phyloP scores from a whole-genome alignment of 768 basidiomycete species.

The Ephemerocybe angulata region DNA sequence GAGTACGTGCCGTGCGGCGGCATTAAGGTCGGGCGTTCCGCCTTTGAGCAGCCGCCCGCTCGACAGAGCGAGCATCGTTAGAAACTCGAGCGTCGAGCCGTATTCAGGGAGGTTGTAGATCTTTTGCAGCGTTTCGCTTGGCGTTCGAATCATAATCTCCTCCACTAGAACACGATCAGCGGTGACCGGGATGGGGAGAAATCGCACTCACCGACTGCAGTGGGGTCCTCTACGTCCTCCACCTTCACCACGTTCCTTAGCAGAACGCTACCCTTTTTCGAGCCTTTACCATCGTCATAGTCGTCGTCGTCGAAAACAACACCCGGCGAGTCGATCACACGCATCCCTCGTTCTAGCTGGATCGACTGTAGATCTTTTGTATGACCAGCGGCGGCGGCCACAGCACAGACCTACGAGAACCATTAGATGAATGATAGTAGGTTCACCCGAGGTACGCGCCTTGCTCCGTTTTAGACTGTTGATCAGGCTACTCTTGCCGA shows the following conservation, averaged over 20 bases:
- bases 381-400: conserved; percentile 92
- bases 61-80: conserved; percentile 84
- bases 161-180: conserved; percentile 55
- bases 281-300: conserved; percentile 37
- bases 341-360: conserved; percentile 88
- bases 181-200: background rate
- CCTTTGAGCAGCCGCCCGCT: conserved; percentile 87
- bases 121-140: conserved; percentile 66
- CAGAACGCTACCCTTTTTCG: conserved; percentile 61
- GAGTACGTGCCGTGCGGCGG: conserved; percentile 77
- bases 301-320: conserved; percentile 92
- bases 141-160: conserved; percentile 75
- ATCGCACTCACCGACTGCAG: conserved; percentile 67
- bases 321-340: conserved; percentile 93
- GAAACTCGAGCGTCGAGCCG: conserved; percentile 69
- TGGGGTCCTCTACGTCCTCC: conserved; percentile 87
- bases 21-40: conserved; percentile 83
- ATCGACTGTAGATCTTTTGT: conserved; percentile 90
- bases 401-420: conserved; percentile 68
- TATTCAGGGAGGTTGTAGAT: conserved; percentile 85
- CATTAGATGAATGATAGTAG: no score
- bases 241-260: conserved; percentile 87
- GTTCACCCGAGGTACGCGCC: conserved; percentile 44
- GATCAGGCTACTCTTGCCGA: conserved; percentile 93
- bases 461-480: conserved; percentile 88